phyloP scores from a whole-genome alignment of 371 early-diverging fungal species.

The Dinochytrium kinnereticum region DNA sequence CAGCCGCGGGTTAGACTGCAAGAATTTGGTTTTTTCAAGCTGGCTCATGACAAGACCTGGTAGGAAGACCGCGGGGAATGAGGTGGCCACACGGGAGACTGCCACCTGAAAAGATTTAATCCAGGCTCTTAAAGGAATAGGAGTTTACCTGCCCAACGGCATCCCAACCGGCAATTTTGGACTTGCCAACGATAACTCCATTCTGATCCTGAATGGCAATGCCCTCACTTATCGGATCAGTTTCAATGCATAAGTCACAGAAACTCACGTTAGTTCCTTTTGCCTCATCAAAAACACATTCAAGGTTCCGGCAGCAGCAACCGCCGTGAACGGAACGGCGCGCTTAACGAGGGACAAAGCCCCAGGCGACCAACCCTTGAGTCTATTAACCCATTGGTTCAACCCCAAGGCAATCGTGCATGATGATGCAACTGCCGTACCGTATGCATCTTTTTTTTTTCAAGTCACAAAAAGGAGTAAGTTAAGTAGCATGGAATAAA shows the following conservation, averaged over 20 bases:
- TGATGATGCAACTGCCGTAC: slow-evolving; percentile 75
- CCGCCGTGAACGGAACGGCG: slow-evolving; percentile 79
- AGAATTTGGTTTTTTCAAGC: slow-evolving; percentile 62
- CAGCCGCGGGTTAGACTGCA: slow-evolving; percentile 61
- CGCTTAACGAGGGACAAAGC: slow-evolving; percentile 60
- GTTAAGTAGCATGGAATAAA: neutral
- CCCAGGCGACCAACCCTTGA: slow-evolving; percentile 37
- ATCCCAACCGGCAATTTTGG: slow-evolving; percentile 67
- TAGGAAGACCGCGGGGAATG: slow-evolving; percentile 73
- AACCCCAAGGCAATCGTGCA: slow-evolving; percentile 77
- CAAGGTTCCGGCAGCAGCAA: slow-evolving; percentile 80
- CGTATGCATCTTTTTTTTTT: slow-evolving; percentile 65
- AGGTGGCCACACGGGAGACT: slow-evolving; percentile 76
- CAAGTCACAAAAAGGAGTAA: neutral
- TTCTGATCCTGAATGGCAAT: slow-evolving; percentile 71
- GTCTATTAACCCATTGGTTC: slow-evolving; percentile 54
- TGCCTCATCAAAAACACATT: slow-evolving; percentile 87
- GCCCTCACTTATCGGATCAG: slow-evolving; percentile 59
- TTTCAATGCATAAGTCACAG: slow-evolving; percentile 3
- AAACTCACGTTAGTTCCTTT: slow-evolving; percentile 68
- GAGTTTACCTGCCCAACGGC: slow-evolving; percentile 68
- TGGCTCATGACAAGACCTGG: slow-evolving; percentile 71
- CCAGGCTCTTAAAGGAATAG: neutral
- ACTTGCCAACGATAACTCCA: slow-evolving; percentile 70
- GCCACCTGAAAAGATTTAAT: slow-evolving; percentile 57